Percentiles rank a stretch among this genome's conserved stretches.
Conservation (phyloP, 495 filamentous ascomycete species). For the Daldinia caldariorum region DNA sequence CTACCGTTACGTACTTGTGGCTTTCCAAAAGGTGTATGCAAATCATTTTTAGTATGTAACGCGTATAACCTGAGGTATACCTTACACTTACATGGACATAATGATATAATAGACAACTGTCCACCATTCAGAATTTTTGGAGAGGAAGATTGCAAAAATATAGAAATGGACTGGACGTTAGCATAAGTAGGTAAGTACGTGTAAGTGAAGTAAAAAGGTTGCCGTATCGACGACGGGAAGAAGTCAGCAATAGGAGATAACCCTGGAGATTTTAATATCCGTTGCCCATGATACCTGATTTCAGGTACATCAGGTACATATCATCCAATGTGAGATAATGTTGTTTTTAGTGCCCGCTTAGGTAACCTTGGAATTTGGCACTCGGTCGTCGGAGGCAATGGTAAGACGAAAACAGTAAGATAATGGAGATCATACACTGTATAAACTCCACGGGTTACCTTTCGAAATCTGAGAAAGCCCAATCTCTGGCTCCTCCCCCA, state of each 20-base stretch:
- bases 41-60: too few species aligned
- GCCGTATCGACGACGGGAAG: constrained; percentile 19
- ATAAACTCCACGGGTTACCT: constrained; percentile 1
- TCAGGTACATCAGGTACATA: background rate
- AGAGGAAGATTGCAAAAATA: too few species aligned
- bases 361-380: constrained; percentile 29
- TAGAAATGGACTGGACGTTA: too few species aligned
- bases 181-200: too few species aligned
- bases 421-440: constrained; percentile 13
- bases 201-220: constrained; percentile 3
- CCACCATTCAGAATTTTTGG: too few species aligned
- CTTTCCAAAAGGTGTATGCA: too few species aligned
- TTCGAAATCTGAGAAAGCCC: background rate
- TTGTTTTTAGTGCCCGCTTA: constrained; percentile 32
- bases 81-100: too few species aligned
- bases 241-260: constrained; percentile 20
- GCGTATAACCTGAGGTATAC: background rate
- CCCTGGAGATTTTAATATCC: constrained; percentile 27
- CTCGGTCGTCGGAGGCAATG: constrained; percentile 11
- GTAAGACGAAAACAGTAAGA: constrained; percentile 3
- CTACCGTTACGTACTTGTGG: too few species aligned
- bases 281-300: constrained; percentile 30
- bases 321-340: background rate
- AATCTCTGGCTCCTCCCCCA: constrained; percentile 12
- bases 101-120: background rate